Conservation (phyloP, 495 filamentous ascomycete species). For the Pseudomonodictys pantanalensis region DNA sequence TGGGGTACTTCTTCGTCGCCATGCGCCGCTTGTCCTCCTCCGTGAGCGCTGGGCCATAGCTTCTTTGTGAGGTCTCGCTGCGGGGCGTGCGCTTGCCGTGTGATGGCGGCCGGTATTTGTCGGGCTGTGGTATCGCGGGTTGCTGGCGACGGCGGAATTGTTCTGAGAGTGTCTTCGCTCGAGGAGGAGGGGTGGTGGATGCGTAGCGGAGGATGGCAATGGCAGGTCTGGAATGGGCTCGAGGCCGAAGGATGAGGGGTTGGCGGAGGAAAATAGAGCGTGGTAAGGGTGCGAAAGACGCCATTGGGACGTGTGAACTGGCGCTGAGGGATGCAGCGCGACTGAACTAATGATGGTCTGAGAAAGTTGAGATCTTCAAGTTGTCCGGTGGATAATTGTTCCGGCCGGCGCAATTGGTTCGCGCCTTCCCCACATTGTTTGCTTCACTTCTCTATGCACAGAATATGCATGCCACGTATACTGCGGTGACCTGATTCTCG, state of each 20-base stretch:
- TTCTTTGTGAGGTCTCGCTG: slow-evolving; percentile 45
- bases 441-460: no score
- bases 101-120: slow-evolving; percentile 81
- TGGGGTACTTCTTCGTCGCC: slow-evolving; percentile 67
- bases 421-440: no score
- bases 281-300: slow-evolving; percentile 24
- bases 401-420: no score
- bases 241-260: slow-evolving; percentile 18
- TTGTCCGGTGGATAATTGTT: no score
- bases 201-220: slow-evolving; percentile 22
- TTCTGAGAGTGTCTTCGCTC: slow-evolving; percentile 10
- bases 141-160: slow-evolving; percentile 38
- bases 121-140: slow-evolving; percentile 71
- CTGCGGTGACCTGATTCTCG: no score
- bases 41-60: slow-evolving; percentile 59
- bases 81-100: slow-evolving; percentile 61
- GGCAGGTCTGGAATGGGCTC: not conserved
- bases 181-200: not conserved
- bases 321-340: no score
- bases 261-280: slow-evolving; percentile 28
- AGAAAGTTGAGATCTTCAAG: no score
- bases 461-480: no score
- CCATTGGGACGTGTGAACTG: slow-evolving; percentile 13
- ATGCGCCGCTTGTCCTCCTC: slow-evolving; percentile 59
- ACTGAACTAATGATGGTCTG: no score